These are phyloP conservation scores for Sanguinoderma infundibulare DNA, from an alignment of 1,284 basidiomycete genomes.

Conservation along the genomic window DNA sequence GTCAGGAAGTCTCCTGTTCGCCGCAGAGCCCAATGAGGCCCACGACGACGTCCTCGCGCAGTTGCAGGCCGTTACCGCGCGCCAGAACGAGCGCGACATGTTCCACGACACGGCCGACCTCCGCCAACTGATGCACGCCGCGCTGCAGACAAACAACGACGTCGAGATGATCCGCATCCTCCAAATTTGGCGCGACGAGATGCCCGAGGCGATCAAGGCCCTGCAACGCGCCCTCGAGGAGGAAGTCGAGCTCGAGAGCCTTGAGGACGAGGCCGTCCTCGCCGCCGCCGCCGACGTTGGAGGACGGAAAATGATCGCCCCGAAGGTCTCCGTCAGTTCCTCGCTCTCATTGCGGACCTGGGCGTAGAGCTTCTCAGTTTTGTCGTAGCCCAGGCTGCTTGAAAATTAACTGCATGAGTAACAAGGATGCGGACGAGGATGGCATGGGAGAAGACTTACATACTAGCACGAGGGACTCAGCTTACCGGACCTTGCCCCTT, in stretches of 20 bases:
- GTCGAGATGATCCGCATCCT: slow-evolving; percentile 66
- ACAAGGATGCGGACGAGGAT: not conserved
- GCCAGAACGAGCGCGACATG: slow-evolving; percentile 60
- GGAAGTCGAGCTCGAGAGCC: slow-evolving; percentile 44
- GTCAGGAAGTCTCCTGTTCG: not conserved
- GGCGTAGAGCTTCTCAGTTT: slow-evolving; percentile 87
- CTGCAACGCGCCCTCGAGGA: slow-evolving; percentile 70
- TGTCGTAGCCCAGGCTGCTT: slow-evolving; percentile 92
- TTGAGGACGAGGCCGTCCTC: slow-evolving; percentile 14
- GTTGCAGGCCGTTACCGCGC: slow-evolving; percentile 30
- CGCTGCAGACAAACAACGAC: slow-evolving; percentile 62
- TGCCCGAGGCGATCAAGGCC: slow-evolving; percentile 81
- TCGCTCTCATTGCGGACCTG: slow-evolving; percentile 75
- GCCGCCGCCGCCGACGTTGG: slow-evolving; percentile 5
- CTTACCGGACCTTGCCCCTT: too few relatives aligned
- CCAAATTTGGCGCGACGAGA: slow-evolving; percentile 67
- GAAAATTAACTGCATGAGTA: not conserved
- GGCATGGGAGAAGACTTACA: slow-evolving; percentile 53
- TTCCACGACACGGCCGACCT: slow-evolving; percentile 61
- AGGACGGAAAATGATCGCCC: slow-evolving; percentile 70
- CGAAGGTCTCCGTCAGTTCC: slow-evolving; percentile 75
- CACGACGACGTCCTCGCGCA: slow-evolving; percentile 16
- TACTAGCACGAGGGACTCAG: slow-evolving; percentile 92
- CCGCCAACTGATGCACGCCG: slow-evolving; percentile 58
- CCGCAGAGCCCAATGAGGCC: slow-evolving; percentile 24